Base-by-base conservation (phyloP, 2,329 filamentous ascomycete species). In the Claviceps sp. region DNA sequence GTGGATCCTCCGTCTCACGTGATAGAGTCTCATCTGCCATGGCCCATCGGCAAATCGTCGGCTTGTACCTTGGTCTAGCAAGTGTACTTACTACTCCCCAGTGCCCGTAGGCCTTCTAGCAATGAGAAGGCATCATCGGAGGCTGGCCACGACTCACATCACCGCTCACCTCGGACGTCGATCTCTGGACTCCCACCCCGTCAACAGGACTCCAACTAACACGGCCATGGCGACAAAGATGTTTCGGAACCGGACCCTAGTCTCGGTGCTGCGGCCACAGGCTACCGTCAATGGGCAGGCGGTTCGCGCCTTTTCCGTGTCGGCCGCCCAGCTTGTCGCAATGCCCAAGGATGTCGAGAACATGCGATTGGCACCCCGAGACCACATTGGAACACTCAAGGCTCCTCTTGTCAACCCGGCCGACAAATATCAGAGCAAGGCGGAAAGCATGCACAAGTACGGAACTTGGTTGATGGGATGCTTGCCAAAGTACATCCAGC, bases 391-490 rank as follows among this genome's bases (percentile, higher is more conserved):
- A 60, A 76, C 80, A 59, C 80, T 96, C 58, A 81, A 86, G 64
- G 85, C 76, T 22, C 86, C 89, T 54, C 73, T 94, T 62, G 79
- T 95, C 63, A 96, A 97, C 72, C 90, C 91, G 38, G 80, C 87
- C 69, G 93, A 97, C 77, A 95, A 93, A 72, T 94, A 89, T 72
- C 77, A 85, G 67, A 84, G 86, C 66, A 93, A 91, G 74, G 81
- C 86, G 60, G 86, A 95, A 59, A 79, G 84, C 65, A 76, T 97
- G 66, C 93, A 98, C 77, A 85, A 83, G 64, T 98, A 98, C 67
- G 93, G 93, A 63, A 83, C 94, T 65, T 98, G 95, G 79, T 74
- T 98, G 64, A 91, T 98, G 81, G 90, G 89, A 60, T 95, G 88
- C 70, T 72, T 98, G 65, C 94, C 93, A 62, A 97, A 96, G 77